Evolutionary conservation across 2,329 filamentous ascomycete genomes (phyloP).

Genomic region (Eutypella sp.): DNA sequence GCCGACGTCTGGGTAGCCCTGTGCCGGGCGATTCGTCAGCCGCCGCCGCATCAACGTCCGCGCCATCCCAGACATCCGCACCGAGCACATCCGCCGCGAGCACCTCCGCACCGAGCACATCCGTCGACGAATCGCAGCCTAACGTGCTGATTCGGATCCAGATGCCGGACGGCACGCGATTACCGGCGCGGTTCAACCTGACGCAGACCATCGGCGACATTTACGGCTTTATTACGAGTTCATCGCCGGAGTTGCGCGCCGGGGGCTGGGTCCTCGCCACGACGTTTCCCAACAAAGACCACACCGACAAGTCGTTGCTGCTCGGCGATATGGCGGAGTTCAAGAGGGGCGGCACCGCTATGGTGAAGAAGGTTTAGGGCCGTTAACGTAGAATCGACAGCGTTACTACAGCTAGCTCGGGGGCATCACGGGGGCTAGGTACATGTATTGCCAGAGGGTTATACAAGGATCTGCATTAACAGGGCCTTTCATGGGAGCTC

Average conservation of each 20-base stretch:
- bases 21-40: conserved; percentile 59
- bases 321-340: conserved; percentile 60
- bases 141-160: conserved; percentile 70
- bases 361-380: conserved; percentile 55
- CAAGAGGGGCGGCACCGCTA: conserved; percentile 59
- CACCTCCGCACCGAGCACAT: conserved; percentile 10
- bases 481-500: too few species aligned
- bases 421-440: too few species aligned
- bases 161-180: conserved; percentile 69
- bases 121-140: conserved; percentile 62
- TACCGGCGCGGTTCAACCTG: conserved; percentile 78
- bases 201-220: conserved; percentile 73
- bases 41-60: conserved; percentile 30
- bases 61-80: conserved; percentile 24
- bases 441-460: too few species aligned
- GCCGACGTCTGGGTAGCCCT: conserved; percentile 71
- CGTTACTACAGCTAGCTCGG: too few species aligned
- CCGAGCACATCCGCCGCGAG: conserved; percentile 27
- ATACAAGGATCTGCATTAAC: too few species aligned
- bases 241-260: conserved; percentile 50
- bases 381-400: conserved; percentile 11
- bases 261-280: conserved; percentile 73
- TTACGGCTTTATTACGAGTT: conserved; percentile 67
- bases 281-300: conserved; percentile 78
- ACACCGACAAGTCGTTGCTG: conserved; percentile 59